Percentiles rank a stretch among this genome's conserved stretches.
phyloP scores from a whole-genome alignment of 176 grass and related monocot species.

The Bothriochloa decipiens region DNA sequence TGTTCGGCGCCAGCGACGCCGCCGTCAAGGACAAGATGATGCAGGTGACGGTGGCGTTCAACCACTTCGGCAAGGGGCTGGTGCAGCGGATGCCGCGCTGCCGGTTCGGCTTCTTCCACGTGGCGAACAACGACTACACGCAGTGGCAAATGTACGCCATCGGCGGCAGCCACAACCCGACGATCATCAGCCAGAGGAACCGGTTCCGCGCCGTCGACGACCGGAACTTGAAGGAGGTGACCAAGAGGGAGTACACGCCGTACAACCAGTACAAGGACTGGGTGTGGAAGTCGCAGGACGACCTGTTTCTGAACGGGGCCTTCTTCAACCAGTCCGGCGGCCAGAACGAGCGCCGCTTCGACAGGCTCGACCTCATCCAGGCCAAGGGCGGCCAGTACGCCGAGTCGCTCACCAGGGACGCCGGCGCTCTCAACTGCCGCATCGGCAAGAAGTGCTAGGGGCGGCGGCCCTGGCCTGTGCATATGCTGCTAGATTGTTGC shows the following conservation, averaged over 20 bases:
- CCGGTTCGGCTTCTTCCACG: conserved; percentile 79
- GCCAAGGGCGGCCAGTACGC: not conserved
- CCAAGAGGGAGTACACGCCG: conserved; percentile 61
- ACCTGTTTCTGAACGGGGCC: conserved; percentile 62
- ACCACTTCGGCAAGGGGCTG: conserved; percentile 85
- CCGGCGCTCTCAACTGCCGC: not conserved
- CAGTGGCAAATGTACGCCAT: conserved; percentile 91
- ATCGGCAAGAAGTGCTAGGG: not conserved
- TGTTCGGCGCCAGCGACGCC: conserved; percentile 73
- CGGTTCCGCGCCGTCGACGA: conserved; percentile 55
- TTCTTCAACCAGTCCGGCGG: conserved; percentile 82
- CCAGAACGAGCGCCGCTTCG: not conserved
- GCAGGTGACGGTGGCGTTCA: conserved; percentile 88
- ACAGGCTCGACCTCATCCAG: not conserved
- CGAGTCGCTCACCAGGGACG: not conserved
- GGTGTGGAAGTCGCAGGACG: conserved; percentile 83
- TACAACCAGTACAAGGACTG: conserved; percentile 66
- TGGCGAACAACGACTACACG: conserved; percentile 95
- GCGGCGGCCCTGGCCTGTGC: no score
- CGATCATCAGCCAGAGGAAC: conserved; percentile 95
- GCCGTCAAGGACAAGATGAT: conserved; percentile 48
- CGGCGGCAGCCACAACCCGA: conserved; percentile 69
- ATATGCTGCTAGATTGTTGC: not conserved
- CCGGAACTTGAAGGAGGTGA: conserved; percentile 61
- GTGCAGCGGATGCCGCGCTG: conserved; percentile 86